Evolutionary conservation across 257 asterid species (phyloP).

Genomic region (Forsythia viridissima): DNA sequence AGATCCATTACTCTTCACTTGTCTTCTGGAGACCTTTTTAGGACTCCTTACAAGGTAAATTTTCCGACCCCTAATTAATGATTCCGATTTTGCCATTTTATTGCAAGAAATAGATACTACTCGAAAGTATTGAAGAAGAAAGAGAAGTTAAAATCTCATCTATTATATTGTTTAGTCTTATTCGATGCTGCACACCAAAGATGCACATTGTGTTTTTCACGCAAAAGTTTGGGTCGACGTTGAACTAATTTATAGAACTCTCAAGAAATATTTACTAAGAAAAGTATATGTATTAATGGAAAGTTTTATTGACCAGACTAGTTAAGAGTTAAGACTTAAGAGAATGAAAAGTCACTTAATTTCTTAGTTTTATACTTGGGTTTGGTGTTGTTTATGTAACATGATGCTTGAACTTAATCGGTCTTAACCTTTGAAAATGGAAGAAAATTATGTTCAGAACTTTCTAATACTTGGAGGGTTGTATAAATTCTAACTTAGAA

Average conservation of each 20-base stretch:
- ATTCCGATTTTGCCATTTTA: not conserved
- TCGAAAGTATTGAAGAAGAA: not conserved
- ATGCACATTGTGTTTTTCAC: not conserved
- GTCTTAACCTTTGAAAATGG: not conserved
- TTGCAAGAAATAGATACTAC: not conserved
- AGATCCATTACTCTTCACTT: conserved; percentile 57
- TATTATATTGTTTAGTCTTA: not conserved
- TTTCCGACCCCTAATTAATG: not conserved
- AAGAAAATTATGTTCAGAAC: not conserved
- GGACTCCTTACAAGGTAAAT: conserved; percentile 74
- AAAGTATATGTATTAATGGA: not conserved
- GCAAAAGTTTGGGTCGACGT: not conserved
- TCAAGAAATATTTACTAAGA: not conserved
- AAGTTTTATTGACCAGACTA: not conserved
- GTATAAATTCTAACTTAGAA: not conserved
- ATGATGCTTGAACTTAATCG: not conserved
- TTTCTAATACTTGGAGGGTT: not conserved
- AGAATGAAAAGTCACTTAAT: not conserved
- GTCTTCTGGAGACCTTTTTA: conserved; percentile 40
- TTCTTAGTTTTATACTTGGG: not conserved
- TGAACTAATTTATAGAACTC: not conserved
- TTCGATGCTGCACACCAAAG: not conserved
- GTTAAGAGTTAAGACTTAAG: not conserved
- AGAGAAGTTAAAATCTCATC: not conserved
- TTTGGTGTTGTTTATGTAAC: not conserved